phyloP scores from a whole-genome alignment of 495 filamentous ascomycete genomes.

The Recurvomyces mirabilis region DNA sequence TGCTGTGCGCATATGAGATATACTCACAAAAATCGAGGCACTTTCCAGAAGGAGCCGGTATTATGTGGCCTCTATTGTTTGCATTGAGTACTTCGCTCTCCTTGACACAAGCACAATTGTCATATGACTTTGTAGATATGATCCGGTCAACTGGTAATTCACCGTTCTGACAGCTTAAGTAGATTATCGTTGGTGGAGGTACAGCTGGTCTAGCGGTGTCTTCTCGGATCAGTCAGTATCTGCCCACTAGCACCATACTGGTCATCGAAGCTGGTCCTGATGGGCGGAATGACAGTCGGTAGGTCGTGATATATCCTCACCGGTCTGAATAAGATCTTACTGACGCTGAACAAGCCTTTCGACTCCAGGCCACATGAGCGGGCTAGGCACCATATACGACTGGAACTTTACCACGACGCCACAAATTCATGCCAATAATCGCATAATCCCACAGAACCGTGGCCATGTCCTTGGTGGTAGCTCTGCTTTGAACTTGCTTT shows the following conservation, averaged over 20 bases:
- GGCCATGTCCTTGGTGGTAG: conserved; percentile 23
- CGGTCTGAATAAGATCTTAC: no score
- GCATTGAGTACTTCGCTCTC: no score
- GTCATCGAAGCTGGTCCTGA: conserved; percentile 25
- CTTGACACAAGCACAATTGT: no score
- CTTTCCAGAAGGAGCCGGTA: no score
- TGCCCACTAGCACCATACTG: conserved; percentile 9
- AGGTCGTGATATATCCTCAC: no score
- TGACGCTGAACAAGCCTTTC: conserved; percentile 18
- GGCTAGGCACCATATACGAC: conserved; percentile 17
- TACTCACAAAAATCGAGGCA: no score
- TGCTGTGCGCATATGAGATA: no score
- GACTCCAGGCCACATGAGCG: conserved; percentile 18
- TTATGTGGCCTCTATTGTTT: no score
- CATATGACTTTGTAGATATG: no score
- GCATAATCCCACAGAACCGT: conserved; percentile 12
- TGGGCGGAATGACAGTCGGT: conserved; percentile 9
- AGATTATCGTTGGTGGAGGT: conserved; percentile 24
- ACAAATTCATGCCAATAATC: conserved; percentile 16
- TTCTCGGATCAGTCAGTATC: conserved; percentile 13
- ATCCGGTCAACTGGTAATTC: no score
- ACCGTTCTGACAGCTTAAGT: no score
- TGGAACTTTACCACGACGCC: conserved; percentile 24
- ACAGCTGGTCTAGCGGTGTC: conserved; percentile 24
- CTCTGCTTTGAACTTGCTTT: conserved; percentile 13